These are phyloP conservation scores for Leccinum proximum DNA, from an alignment of 1,284 basidiomycete genomes.

Conservation along the genomic window DNA sequence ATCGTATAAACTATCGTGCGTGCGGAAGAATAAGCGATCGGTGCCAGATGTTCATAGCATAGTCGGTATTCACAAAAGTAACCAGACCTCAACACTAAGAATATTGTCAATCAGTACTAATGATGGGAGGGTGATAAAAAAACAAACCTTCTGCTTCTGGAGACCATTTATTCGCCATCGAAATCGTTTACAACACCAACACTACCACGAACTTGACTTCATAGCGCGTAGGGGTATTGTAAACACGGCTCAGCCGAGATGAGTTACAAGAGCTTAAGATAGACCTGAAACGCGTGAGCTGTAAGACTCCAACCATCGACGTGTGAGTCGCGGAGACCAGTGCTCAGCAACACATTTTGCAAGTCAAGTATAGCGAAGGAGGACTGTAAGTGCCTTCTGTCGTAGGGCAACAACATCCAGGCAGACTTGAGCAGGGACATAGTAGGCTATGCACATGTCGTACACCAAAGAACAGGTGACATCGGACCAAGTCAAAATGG, in stretches of 20 bases:
- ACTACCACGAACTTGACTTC: not conserved
- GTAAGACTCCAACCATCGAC: not conserved
- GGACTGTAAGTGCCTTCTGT: not conserved
- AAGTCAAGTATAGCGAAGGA: not conserved
- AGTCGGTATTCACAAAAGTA: constrained; percentile 7
- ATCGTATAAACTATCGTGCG: not conserved
- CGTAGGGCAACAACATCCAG: not conserved
- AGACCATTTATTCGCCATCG: not conserved
- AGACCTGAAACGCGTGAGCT: constrained; percentile 6
- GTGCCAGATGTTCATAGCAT: not conserved
- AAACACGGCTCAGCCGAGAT: not conserved
- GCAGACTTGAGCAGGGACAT: not conserved
- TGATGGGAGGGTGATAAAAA: not conserved
- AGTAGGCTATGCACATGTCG: not conserved
- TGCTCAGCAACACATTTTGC: not conserved
- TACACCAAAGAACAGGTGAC: not conserved
- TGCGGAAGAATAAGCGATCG: not conserved
- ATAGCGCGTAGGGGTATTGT: not conserved
- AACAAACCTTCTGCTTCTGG: not conserved
- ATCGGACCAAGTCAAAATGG: not conserved
- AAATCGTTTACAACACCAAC: not conserved
- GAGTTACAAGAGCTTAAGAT: not conserved
- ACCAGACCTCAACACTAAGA: not conserved
- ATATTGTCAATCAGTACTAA: not conserved
- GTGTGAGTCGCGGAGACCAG: not conserved